These are phyloP conservation scores for Heliamphora exappendiculata DNA, from an alignment of 148 eudicot genomes.

Conservation along the genomic window DNA sequence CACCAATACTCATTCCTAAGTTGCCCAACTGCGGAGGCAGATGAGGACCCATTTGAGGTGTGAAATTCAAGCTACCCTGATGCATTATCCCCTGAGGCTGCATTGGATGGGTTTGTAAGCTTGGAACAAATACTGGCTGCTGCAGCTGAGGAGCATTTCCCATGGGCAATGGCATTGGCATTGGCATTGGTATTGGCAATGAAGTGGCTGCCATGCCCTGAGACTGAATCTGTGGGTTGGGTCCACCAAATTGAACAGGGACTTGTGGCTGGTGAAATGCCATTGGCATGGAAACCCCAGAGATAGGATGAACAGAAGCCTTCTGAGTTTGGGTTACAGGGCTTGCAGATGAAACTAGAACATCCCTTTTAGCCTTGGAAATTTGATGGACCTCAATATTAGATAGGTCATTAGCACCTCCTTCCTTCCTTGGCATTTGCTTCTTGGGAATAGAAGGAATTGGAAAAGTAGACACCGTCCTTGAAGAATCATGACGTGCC, in stretches of 20 bases:
- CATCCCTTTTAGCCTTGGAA: constrained; percentile 38
- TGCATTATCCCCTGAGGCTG: constrained; percentile 65
- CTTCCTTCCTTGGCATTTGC: constrained; percentile 39
- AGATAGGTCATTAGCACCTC: constrained; percentile 30
- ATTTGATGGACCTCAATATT: constrained; percentile 27
- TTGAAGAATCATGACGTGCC: constrained; percentile 43
- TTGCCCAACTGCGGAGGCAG: constrained; percentile 50
- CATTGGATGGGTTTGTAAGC: constrained; percentile 50
- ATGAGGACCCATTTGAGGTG: constrained; percentile 49
- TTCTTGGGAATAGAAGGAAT: constrained; percentile 43
- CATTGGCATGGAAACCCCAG: constrained; percentile 42
- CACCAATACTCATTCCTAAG: constrained; percentile 40
- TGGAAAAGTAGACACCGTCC: constrained; percentile 31
- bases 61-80: constrained; percentile 52
- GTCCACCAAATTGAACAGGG: constrained; percentile 44
- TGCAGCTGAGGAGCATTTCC: constrained; percentile 50
- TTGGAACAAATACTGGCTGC: constrained; percentile 46
- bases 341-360: constrained; percentile 30
- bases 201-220: constrained; percentile 37
- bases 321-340: constrained; percentile 40
- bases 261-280: constrained; percentile 40
- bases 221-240: constrained; percentile 46
- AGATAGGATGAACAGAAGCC: constrained; percentile 39
- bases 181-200: constrained; percentile 45
- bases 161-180: constrained; percentile 41